A percentile compares a stretch with the other conserved stretches of the same genome.
phyloP scores from a whole-genome alignment of 345 rosid genomes.

The Melastoma malabathricum region DNA sequence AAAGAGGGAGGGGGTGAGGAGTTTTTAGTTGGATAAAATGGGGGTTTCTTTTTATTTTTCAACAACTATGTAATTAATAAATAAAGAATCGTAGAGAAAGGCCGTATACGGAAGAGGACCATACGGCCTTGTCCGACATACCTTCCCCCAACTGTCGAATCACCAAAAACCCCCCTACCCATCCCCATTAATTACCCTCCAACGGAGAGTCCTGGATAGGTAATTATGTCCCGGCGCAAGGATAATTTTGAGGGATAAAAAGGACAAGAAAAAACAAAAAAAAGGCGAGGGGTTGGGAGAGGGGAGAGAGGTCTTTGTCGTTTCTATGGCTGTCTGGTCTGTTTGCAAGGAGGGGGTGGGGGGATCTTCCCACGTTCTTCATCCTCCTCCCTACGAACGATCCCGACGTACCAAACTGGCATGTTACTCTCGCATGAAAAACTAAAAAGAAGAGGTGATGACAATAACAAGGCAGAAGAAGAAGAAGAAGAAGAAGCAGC shows the following conservation, averaged over 20 bases:
- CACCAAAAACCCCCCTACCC: constrained; percentile 2
- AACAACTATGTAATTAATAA: neutral
- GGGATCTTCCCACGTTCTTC: constrained; percentile 56
- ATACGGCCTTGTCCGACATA: constrained; percentile 38
- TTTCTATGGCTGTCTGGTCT: constrained; percentile 37
- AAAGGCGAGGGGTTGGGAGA: neutral
- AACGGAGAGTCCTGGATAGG: no score
- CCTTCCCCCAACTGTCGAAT: constrained; percentile 6
- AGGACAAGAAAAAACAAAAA: neutral
- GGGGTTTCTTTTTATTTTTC: neutral
- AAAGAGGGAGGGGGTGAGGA: no score
- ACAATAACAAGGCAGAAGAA: no score
- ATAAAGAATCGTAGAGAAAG: neutral
- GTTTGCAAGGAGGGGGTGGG: constrained; percentile 12
- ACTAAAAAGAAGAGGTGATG: no score
- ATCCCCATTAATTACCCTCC: neutral
- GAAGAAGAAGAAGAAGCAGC: no score
- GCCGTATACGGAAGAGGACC: constrained; percentile 86
- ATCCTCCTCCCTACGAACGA: neutral
- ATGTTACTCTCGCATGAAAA: no score
- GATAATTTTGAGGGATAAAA: constrained; percentile 1
- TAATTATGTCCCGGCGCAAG: neutral
- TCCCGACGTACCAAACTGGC: neutral
- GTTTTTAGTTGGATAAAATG: neutral
- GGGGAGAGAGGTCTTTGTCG: constrained; percentile 10